phyloP scores from a whole-genome alignment of 345 rosid species.

The Pugionium cornutum region DNA sequence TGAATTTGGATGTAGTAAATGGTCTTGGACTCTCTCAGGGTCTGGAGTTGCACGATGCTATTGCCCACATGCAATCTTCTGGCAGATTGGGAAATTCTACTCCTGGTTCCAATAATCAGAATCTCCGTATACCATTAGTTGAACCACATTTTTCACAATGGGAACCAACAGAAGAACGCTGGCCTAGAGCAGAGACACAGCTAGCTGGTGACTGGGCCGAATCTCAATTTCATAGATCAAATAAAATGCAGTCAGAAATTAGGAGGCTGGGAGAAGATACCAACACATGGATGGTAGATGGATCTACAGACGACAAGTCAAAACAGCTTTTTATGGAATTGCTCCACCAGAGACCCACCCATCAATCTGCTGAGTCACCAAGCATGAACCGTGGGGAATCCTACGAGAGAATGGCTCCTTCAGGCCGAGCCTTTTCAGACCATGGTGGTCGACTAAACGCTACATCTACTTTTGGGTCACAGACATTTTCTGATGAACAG shows the following conservation, averaged over 20 bases:
- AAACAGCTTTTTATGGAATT: conserved; percentile 50
- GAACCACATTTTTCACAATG: conserved; percentile 41
- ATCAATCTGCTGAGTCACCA: conserved; percentile 48
- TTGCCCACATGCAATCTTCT: conserved; percentile 48
- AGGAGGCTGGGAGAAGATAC: conserved; percentile 37
- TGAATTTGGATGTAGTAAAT: conserved; percentile 54
- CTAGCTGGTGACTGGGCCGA: conserved; percentile 48
- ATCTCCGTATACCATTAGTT: conserved; percentile 52
- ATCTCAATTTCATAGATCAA: conserved; percentile 51
- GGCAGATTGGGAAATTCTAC: conserved; percentile 58
- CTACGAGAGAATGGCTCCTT: conserved; percentile 52
- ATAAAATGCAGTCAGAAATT: conserved; percentile 44
- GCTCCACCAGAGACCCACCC: conserved; percentile 45
- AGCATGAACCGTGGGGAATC: conserved; percentile 42
- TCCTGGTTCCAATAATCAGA: conserved; percentile 49
- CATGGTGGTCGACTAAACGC: conserved; percentile 38
- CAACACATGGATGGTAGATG: conserved; percentile 49
- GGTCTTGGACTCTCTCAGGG: conserved; percentile 56
- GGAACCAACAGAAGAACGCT: conserved; percentile 47
- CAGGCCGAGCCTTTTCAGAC: conserved; percentile 42
- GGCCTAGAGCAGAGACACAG: conserved; percentile 51
- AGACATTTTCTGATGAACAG: conserved; percentile 29
- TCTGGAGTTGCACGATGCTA: conserved; percentile 52
- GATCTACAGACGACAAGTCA: conserved; percentile 52
- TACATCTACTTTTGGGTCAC: conserved; percentile 24